These are phyloP conservation scores for Serendipita vermifera DNA, from an alignment of 768 basidiomycete genomes.

Conservation along the genomic window DNA sequence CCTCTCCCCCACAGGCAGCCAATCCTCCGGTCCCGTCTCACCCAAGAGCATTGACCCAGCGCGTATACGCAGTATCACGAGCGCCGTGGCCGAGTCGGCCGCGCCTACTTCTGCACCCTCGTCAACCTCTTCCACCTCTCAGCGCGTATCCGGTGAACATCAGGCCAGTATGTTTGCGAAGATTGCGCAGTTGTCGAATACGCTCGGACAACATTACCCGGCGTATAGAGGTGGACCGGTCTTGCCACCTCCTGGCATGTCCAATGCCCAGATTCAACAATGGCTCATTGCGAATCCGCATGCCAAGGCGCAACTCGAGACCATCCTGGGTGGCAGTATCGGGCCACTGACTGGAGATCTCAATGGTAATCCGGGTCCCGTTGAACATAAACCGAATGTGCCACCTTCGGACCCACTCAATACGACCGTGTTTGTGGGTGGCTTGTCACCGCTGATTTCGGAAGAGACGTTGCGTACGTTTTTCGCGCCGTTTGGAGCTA, in stretches of 20 bases:
- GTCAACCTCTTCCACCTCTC: too few relatives aligned
- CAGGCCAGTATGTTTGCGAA: constrained; percentile 2
- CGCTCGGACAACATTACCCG: constrained; percentile 2
- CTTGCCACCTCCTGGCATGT: constrained; percentile 14
- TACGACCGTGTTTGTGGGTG: constrained; percentile 91
- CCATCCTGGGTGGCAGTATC: constrained; percentile 47
- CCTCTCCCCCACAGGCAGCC: background rate
- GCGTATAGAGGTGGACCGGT: constrained; percentile 4
- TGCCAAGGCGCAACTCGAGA: constrained; percentile 68
- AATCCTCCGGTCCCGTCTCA: constrained; percentile 2
- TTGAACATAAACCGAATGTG: too few relatives aligned
- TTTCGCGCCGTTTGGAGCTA: constrained; percentile 85
- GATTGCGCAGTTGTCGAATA: constrained; percentile 11
- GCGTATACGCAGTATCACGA: constrained; percentile 3
- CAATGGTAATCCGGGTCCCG: too few relatives aligned
- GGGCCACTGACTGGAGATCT: background rate
- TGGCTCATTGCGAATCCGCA: constrained; percentile 50
- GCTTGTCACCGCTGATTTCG: constrained; percentile 72
- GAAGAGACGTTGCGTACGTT: constrained; percentile 87
- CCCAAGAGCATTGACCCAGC: background rate
- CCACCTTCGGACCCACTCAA: constrained; percentile 94
- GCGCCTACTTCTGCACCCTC: background rate
- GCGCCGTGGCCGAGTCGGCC: background rate
- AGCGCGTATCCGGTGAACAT: constrained; percentile 6
- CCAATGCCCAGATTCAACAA: constrained; percentile 40